Base-by-base conservation (phyloP, 2,329 filamentous ascomycete genomes). In the Colletotrichum coccodes region DNA sequence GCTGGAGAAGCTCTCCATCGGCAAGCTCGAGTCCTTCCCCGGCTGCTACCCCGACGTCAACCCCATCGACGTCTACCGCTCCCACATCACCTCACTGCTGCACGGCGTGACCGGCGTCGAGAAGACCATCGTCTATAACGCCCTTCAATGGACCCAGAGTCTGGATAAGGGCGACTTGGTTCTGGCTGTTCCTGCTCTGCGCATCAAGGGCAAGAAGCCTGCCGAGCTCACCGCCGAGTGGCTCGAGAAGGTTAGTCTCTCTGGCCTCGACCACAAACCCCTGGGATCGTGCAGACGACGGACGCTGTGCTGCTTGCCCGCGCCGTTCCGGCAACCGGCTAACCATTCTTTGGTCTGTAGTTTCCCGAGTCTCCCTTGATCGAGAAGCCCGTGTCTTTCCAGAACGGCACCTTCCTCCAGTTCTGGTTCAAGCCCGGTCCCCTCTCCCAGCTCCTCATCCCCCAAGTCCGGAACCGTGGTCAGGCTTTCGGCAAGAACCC, bases 101-200 rank as follows among this genome's bases (percentile, higher is more conserved):
- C 83, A 88, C 38, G 83, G 88, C 23, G 87, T 94, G 69, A 93
- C 91, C 3, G 92, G 91, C 26, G 91, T 94, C 32, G 91, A 93
- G 66, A 79, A 86, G 38, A 83, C 86, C 61, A 89, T 94, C 74
- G 91, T 97, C 77, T 94, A 93, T 81, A 89, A 89, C 30, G 89
- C 90, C 42, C 83, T 97, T 47, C 88, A 92, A 82, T 95, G 93
- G 92, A 95, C 94, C 6, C 85, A 89, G 71, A 89, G 91, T 42
- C 85, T 94, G 26, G 94, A 96, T 72, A 94, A 95, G 83, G 94
- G 94, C 54, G 94, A 97, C 80, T 82, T 97, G 73, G 88, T 93
- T 60, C 81, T 97, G 53, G 91, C 94, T 9, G 89, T 94, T 9
- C 92, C 94, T 18, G 92, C 93, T n/a, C 86, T 97, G 71, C 87